Conservation (phyloP, 2,329 filamentous ascomycete species). For the Chaetomium sp. region DNA sequence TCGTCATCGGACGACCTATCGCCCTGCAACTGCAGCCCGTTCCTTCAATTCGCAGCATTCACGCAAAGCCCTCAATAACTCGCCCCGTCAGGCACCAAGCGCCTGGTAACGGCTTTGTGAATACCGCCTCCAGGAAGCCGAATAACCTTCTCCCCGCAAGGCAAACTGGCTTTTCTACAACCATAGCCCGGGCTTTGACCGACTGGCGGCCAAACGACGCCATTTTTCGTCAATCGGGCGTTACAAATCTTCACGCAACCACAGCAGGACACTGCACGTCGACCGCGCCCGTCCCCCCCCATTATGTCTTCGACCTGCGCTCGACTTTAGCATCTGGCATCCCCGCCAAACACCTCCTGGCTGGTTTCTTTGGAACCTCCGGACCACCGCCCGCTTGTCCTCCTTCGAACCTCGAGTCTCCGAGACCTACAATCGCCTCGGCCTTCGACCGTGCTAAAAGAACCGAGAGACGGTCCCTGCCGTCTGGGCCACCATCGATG, state of each 20-base stretch:
- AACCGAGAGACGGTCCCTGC: slow-evolving; percentile 6
- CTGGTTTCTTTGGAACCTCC: slow-evolving; percentile 17
- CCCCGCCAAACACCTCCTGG: slow-evolving; percentile 34
- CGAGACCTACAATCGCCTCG: not conserved
- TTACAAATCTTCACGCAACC: no score
- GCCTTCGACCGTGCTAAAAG: not conserved
- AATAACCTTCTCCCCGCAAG: not conserved
- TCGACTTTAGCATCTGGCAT: slow-evolving; percentile 42
- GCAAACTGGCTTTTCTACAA: not conserved
- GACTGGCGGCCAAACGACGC: not conserved
- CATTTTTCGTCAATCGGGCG: not conserved
- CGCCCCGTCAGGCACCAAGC: not conserved
- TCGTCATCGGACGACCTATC: slow-evolving; percentile 5
- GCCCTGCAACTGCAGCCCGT: slow-evolving; percentile 7
- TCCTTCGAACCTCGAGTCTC: slow-evolving; percentile 13
- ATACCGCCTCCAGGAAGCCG: not conserved
- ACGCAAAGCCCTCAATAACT: not conserved
- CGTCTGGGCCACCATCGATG: slow-evolving; percentile 27
- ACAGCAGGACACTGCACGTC: slow-evolving; percentile 19
- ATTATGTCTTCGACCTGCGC: slow-evolving; percentile 42
- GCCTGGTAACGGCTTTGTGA: slow-evolving; percentile 3
- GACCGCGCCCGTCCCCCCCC: slow-evolving; percentile 14
- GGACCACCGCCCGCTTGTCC: not conserved
- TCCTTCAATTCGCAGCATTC: not conserved
- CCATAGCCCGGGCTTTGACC: slow-evolving; percentile 7